These are phyloP conservation scores for Novymonas esmeraldas DNA, from an alignment of 208 protist species.

Conservation along the genomic window DNA sequence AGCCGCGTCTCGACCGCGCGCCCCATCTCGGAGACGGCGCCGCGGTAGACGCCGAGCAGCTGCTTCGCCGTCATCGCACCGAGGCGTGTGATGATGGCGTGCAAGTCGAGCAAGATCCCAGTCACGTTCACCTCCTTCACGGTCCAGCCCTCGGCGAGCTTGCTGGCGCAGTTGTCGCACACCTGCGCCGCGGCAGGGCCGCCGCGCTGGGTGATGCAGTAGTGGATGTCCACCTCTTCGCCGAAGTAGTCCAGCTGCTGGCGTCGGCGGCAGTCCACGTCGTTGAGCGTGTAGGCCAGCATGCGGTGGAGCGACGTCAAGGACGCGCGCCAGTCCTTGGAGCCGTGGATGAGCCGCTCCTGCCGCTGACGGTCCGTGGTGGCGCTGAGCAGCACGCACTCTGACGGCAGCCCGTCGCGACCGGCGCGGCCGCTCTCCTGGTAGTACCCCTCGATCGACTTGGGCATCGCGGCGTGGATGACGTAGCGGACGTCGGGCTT, in stretches of 20 bases:
- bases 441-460: constrained; percentile 98
- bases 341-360: constrained; percentile 81
- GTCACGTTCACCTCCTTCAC: constrained; percentile 43
- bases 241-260: constrained; percentile 90
- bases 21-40: constrained; percentile 65
- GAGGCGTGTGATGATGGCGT: constrained; percentile 63
- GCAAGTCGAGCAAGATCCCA: constrained; percentile 62
- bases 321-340: constrained; percentile 76
- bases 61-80: constrained; percentile 84
- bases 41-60: constrained; percentile 79
- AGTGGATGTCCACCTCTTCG: constrained; percentile 71
- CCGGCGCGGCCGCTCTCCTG: constrained; percentile 98
- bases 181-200: constrained; percentile 38
- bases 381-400: constrained; percentile 82
- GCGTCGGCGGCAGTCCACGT: constrained; percentile 84
- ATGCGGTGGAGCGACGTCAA: constrained; percentile 78
- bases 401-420: constrained; percentile 91
- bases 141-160: constrained; percentile 59
- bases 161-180: constrained; percentile 88
- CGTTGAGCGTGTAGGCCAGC: constrained; percentile 80
- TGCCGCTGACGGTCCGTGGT: constrained; percentile 72
- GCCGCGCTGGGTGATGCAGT: constrained; percentile 54
- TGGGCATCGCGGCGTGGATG: constrained; percentile 97
- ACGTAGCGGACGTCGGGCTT: constrained; percentile 98
- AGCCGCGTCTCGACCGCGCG: constrained; percentile 76